Conservation (phyloP, 1,139 yeast species). For the Hansenula lynferdii region DNA sequence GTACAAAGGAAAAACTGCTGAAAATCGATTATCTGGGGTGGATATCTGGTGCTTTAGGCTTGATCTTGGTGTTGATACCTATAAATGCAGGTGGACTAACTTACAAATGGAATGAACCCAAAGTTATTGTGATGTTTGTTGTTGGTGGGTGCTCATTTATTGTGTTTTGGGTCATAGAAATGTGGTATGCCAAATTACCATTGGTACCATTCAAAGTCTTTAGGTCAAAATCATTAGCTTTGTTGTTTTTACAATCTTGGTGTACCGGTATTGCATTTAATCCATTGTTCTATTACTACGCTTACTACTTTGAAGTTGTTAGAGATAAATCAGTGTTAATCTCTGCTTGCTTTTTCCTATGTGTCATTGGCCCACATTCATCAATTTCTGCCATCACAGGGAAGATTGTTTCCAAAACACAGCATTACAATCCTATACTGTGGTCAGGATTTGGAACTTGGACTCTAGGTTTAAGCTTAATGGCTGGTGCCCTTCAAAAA, state of each 20-base stretch:
- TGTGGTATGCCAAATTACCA: constrained; percentile 46
- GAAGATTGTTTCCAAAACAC: constrained; percentile 33
- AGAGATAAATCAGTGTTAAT: constrained; percentile 33
- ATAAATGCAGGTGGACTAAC: constrained; percentile 50
- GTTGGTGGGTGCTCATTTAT: constrained; percentile 40
- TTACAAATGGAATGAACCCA: constrained; percentile 45
- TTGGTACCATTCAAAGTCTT: constrained; percentile 51
- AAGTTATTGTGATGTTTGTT: constrained; percentile 41
- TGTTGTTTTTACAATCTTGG: constrained; percentile 39
- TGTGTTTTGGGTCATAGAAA: constrained; percentile 42
- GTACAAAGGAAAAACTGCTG: constrained; percentile 28
- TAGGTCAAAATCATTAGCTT: constrained; percentile 30
- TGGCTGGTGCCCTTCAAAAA: constrained; percentile 28
- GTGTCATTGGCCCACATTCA: constrained; percentile 39
- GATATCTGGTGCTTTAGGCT: constrained; percentile 37
- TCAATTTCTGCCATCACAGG: constrained; percentile 37
- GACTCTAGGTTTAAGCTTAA: constrained; percentile 35
- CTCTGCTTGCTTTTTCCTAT: constrained; percentile 35
- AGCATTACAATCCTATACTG: constrained; percentile 37
- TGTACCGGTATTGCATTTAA: constrained; percentile 24
- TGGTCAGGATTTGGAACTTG: constrained; percentile 38
- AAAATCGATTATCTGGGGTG: constrained; percentile 49
- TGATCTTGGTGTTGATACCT: constrained; percentile 42
- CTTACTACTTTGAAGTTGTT: constrained; percentile 46
- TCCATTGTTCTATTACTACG: constrained; percentile 39